phyloP scores from a whole-genome alignment of 225 moss, liverwort and hornwort species.

The Straminergon stramineum region DNA sequence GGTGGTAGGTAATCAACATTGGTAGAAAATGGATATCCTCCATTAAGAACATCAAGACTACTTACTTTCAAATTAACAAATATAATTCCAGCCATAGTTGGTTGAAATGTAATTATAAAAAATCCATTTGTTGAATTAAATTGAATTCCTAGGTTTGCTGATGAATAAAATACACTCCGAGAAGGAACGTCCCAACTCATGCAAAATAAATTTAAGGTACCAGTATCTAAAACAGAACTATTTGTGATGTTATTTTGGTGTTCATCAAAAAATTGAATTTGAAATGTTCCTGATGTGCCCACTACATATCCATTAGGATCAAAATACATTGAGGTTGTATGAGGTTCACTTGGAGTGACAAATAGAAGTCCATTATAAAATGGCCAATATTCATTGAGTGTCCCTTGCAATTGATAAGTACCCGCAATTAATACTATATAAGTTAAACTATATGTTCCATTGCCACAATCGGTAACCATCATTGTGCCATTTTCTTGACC shows the following conservation, averaged over 20 bases:
- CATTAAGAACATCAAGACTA: constrained; percentile 1
- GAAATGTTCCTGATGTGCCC: constrained; percentile 7
- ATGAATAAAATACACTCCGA: neutral
- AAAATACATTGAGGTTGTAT: neutral
- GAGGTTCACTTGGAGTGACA: neutral
- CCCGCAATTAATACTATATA: constrained; percentile 22
- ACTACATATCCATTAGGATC: constrained; percentile 22
- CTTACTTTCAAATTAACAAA: constrained; percentile 25
- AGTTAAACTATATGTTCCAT: constrained; percentile 33
- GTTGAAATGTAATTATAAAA: constrained; percentile 27
- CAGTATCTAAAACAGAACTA: constrained; percentile 17
- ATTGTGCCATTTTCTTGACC: constrained; percentile 23
- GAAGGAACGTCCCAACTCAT: constrained; percentile 22
- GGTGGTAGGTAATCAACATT: constrained; percentile 22
- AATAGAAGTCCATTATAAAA: constrained; percentile 9
- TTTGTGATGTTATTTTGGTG: constrained; percentile 24
- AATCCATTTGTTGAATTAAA: constrained; percentile 4
- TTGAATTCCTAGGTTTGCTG: neutral
- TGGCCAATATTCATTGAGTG: constrained; percentile 21
- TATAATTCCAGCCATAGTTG: constrained; percentile 20
- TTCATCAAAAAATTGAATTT: constrained; percentile 43
- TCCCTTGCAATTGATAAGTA: constrained; percentile 25
- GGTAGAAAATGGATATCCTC: constrained; percentile 20
- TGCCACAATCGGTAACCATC: constrained; percentile 11
- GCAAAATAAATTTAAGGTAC: constrained; percentile 5